Evolutionary conservation across 2,329 filamentous ascomycete genomes (phyloP), one percentile per base, ranked within the genome.

Genomic region (Colletotrichum liaoningense): DNA sequence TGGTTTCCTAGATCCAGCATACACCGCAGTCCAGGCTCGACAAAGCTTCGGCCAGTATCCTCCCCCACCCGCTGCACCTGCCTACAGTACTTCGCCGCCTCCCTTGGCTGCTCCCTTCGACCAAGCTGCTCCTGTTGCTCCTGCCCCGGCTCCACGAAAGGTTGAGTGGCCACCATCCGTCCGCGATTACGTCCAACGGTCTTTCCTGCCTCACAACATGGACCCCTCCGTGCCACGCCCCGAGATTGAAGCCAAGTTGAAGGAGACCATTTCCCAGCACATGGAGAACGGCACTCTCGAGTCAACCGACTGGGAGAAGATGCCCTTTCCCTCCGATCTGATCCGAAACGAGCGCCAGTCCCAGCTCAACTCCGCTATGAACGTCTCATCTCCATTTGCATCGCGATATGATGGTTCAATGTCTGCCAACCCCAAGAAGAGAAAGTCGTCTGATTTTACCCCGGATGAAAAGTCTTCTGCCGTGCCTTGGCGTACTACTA

Each of bases 161-260:
- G 92, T 93, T 78, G 91, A 93, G 77, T 98, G 95, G 93, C 92
- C 95, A 38, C 86, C 90, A 56, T 90, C 93, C n/a, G 94, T 98
- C 73, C 93, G 95, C 78, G 87, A 89, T 76, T 98, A 98, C 84
- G 96, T 98, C 38, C 93, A 95, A 79, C 92, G 95, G 79, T 95
- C 95, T 30, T 98, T 98, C 81, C 91, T 94, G 63, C 89, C 91
- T 30, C 89, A 91, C 72, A 94, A 95, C 80, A 86, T 92, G 76
- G 88, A 93, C 75, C 79, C 88, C 5, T 88, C 89, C 52, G 89
- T 95, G 58, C 82, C 86, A 63, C 89, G 89, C 66, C 79, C 88
- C 66, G 95, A 97, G 70, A 93, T 98, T 88, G 93, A 98, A 82
- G 86, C 87, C 73, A 97, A 95, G 80, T 86, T 99, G 75, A 98